phyloP scores from a whole-genome alignment of 352 stramenopile genomes.

The Blastocystis hominis region DNA sequence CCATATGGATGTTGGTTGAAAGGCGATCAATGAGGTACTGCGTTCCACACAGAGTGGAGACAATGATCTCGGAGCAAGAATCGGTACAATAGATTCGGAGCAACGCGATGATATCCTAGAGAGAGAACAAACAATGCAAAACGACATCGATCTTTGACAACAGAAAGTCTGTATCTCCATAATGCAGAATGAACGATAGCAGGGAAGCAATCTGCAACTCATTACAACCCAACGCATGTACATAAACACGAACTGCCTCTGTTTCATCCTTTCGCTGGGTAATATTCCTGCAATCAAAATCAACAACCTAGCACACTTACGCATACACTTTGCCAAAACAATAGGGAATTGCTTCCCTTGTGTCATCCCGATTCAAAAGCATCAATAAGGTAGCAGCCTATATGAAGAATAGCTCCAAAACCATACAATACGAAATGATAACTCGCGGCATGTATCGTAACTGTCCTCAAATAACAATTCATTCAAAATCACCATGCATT shows the following conservation, averaged over 20 bases:
- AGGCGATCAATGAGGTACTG: neutral
- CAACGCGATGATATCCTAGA: neutral
- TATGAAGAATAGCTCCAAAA: neutral
- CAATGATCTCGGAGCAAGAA: neutral
- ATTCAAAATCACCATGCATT: neutral
- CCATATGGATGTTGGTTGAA: neutral
- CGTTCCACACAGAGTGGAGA: neutral
- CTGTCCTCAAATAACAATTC: neutral
- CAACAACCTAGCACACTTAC: neutral
- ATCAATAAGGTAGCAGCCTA: neutral
- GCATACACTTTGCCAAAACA: neutral
- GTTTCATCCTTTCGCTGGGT: neutral
- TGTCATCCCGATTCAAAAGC: neutral
- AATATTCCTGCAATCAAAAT: neutral
- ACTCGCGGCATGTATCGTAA: constrained; percentile 32
- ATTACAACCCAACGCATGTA: neutral
- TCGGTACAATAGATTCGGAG: neutral
- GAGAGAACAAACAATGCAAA: neutral
- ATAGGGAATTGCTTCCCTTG: neutral
- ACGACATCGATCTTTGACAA: constrained; percentile 1
- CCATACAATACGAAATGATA: neutral
- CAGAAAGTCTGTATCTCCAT: neutral
- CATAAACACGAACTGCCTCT: constrained; percentile 1
- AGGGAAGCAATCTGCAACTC: neutral
- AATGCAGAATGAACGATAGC: neutral